These are phyloP conservation scores for Debaryomycetaceae sp. DNA, from an alignment of 1,139 yeast genomes.

Conservation along the genomic window DNA sequence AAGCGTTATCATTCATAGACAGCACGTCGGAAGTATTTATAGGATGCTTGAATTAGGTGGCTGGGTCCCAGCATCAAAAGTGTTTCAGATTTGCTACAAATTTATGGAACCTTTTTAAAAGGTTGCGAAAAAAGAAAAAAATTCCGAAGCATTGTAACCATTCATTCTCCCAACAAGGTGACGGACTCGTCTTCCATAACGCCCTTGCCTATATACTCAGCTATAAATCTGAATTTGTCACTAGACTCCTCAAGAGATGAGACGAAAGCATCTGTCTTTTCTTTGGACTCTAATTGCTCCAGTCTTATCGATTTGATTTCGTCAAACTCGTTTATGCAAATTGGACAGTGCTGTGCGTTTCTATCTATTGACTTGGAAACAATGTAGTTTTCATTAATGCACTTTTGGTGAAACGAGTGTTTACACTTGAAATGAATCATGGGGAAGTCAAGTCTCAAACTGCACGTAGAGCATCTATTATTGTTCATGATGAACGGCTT, in stretches of 20 bases:
- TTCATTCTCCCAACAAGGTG: constrained; percentile 8
- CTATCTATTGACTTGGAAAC: constrained; percentile 11
- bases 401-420: constrained; percentile 84
- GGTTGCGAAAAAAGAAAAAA: constrained; percentile 10
- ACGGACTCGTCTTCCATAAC: constrained; percentile 56
- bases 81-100: constrained; percentile 14
- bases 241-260: constrained; percentile 54
- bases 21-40: too few species aligned
- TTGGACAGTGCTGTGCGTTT: constrained; percentile 53
- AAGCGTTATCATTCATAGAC: too few species aligned
- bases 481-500: constrained; percentile 67
- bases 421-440: constrained; percentile 80
- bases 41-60: too few species aligned
- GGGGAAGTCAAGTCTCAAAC: constrained; percentile 69
- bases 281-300: constrained; percentile 60
- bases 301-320: constrained; percentile 56
- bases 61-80: background rate
- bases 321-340: constrained; percentile 67
- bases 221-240: constrained; percentile 70
- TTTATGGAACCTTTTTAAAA: constrained; percentile 4
- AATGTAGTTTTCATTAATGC: constrained; percentile 52
- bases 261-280: constrained; percentile 61
- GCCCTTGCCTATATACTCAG: constrained; percentile 85
- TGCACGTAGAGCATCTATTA: constrained; percentile 70
- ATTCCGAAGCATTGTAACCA: background rate